These are phyloP conservation scores for Candida nemodendra DNA, from an alignment of 805 yeast species.

Conservation along the genomic window DNA sequence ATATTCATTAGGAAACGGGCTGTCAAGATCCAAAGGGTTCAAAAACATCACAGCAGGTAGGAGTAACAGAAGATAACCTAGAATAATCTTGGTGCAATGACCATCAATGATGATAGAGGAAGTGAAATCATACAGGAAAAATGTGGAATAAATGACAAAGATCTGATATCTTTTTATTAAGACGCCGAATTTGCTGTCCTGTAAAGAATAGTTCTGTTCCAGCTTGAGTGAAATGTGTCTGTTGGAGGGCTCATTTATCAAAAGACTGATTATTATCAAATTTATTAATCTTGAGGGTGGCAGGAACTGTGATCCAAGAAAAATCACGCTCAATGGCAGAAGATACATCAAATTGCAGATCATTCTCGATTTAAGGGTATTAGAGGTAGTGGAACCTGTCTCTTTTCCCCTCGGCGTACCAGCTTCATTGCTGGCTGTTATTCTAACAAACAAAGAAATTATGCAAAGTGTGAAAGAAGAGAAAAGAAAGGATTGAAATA, in stretches of 20 bases:
- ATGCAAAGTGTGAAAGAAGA: constrained; percentile 19
- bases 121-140: constrained; percentile 16
- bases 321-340: constrained; percentile 19
- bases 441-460: background rate
- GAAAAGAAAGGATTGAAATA: constrained; percentile 23
- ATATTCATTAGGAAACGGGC: background rate
- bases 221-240: constrained; percentile 18
- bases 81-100: background rate
- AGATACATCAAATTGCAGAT: constrained; percentile 2
- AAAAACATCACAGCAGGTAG: constrained; percentile 22
- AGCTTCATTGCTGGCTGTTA: background rate
- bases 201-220: constrained; percentile 20
- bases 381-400: background rate
- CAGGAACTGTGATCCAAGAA: constrained; percentile 23
- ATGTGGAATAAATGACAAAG: constrained; percentile 14
- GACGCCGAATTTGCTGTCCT: constrained; percentile 5
- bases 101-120: constrained; percentile 1
- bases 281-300: constrained; percentile 29
- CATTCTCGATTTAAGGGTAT: background rate
- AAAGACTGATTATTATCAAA: constrained; percentile 22
- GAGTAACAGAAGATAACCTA: constrained; percentile 22
- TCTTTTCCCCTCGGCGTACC: background rate
- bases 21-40: constrained; percentile 10
- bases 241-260: constrained; percentile 12
- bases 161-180: constrained; percentile 19